Base-by-base conservation (phyloP, 805 yeast species). In the Hanseniaspora singularis region DNA sequence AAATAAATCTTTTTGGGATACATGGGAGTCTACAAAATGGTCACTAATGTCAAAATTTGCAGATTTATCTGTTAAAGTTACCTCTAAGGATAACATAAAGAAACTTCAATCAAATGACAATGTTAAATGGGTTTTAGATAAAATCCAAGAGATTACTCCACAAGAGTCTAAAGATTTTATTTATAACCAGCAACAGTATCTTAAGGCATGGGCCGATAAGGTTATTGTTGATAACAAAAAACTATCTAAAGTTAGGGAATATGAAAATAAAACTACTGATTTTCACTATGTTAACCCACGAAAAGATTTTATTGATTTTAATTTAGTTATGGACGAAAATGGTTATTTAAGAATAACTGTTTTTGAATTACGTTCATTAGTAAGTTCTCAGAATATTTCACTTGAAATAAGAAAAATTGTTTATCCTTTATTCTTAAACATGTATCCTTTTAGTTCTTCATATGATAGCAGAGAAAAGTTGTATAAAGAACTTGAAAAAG, bases 401-500 rank as follows among this genome's bases (percentile, higher is more conserved):
- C 59, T 62, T 3, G 56, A 52, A 20, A 71, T 79, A 1, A 68
- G 96, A 51, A 66, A 66, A 8, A 80, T 80, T 46, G 95, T 84
- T 0, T 92, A 98, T 97, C 69, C 79, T 16, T 89, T 87, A 57
- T 60, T 92, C 43, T 67, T 92, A 12, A 87, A 76, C 0, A 85
- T 89, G 2, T 86, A 70, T 59, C 89, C 95, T 0, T 92, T 97
- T 96, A 87, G 81, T 52, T 76, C 94, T 2, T 76, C 86, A 4
- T 54, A 52, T 4, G 73, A 73, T 38, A 96, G 87, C 52, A 71
- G 97, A 27, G 65, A 73, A 40, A 76, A 80, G 16, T 70, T 81
- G 49, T 85, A 83, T 57, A 72, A 72, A 31, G 24, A 20, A 3
- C 11, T 44, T 14, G 12, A 24, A 6, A 11, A 3, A 12, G 2